Evolutionary conservation across 2,329 filamentous ascomycete genomes (phyloP).

Genomic region (Coniochaeta hoffmannii): DNA sequence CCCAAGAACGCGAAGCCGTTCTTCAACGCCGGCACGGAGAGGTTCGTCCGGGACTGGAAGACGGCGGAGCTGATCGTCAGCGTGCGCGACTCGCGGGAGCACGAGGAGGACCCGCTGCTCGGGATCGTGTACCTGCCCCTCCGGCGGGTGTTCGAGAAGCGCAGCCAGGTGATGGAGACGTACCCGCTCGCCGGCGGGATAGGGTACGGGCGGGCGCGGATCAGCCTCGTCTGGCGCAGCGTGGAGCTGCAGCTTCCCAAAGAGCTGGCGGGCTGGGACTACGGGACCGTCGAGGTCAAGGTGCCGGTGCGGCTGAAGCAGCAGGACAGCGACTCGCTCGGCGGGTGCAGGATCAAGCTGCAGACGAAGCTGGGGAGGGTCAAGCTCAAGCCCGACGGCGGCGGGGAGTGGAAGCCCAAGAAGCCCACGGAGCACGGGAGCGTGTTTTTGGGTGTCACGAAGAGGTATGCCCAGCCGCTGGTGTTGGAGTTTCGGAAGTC

Average conservation of each 20-base stretch:
- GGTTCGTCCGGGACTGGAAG: slow-evolving; percentile 62
- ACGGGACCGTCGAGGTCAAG: slow-evolving; percentile 61
- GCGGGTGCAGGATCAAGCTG: slow-evolving; percentile 18
- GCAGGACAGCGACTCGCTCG: not conserved
- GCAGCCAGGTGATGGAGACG: slow-evolving; percentile 56
- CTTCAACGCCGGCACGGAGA: slow-evolving; percentile 69
- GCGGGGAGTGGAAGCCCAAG: slow-evolving; percentile 45
- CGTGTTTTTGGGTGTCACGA: slow-evolving; percentile 48
- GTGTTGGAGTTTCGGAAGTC: slow-evolving; percentile 52
- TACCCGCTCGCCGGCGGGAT: slow-evolving; percentile 65
- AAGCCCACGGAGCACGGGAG: slow-evolving; percentile 31
- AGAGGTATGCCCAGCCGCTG: slow-evolving; percentile 51
- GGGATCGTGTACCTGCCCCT: slow-evolving; percentile 65
- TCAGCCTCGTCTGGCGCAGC: slow-evolving; percentile 68
- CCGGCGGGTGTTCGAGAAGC: slow-evolving; percentile 50
- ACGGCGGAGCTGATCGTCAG: slow-evolving; percentile 60
- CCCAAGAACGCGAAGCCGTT: slow-evolving; percentile 73
- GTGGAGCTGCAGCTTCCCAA: slow-evolving; percentile 54
- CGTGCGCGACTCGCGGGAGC: slow-evolving; percentile 59
- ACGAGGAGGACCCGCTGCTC: slow-evolving; percentile 62
- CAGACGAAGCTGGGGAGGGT: slow-evolving; percentile 30
- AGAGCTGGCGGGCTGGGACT: slow-evolving; percentile 60
- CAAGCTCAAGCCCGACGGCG: slow-evolving; percentile 47
- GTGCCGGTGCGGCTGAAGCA: slow-evolving; percentile 33
- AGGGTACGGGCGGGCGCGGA: slow-evolving; percentile 60